Conservation (phyloP, 202 grass and related monocot genomes). For the Zizania palustris region DNA sequence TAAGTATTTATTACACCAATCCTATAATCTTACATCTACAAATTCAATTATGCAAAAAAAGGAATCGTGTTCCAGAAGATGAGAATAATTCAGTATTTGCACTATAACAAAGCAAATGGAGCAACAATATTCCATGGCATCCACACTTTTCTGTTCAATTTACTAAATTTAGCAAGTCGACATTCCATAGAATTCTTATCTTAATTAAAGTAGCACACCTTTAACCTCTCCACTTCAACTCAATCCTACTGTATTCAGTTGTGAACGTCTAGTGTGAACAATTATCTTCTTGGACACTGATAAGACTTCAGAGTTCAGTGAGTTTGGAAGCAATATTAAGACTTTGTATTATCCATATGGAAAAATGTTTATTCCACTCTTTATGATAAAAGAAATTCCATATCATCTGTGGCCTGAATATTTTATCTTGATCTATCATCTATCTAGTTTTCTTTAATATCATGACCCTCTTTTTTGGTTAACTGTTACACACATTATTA, state of each 20-base stretch:
- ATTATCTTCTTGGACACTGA: not conserved
- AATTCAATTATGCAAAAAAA: slow-evolving; percentile 1
- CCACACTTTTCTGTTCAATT: slow-evolving; percentile 9
- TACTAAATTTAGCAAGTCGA: not conserved
- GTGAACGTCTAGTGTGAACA: not conserved
- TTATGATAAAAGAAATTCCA: not conserved
- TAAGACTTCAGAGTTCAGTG: not conserved
- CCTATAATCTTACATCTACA: slow-evolving; percentile 29
- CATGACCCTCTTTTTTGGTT: slow-evolving; percentile 7
- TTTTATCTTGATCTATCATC: slow-evolving; percentile 9
- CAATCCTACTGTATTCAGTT: not conserved
- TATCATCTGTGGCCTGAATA: not conserved
- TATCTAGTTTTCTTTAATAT: slow-evolving; percentile 6
- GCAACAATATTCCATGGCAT: slow-evolving; percentile 1
- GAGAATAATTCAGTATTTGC: slow-evolving; percentile 1
- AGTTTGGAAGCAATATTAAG: not conserved
- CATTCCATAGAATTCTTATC: not conserved
- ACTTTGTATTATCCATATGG: not conserved
- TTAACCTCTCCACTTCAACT: not conserved
- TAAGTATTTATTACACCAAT: slow-evolving; percentile 37
- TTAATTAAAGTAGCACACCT: not conserved
- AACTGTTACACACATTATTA: slow-evolving; percentile 10
- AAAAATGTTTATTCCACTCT: not conserved
- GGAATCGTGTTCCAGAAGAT: slow-evolving; percentile 16
- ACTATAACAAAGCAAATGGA: slow-evolving; percentile 23